Evolutionary conservation across 2,329 filamentous ascomycete species (phyloP).

Genomic region (Ophiosphaerella korrae): DNA sequence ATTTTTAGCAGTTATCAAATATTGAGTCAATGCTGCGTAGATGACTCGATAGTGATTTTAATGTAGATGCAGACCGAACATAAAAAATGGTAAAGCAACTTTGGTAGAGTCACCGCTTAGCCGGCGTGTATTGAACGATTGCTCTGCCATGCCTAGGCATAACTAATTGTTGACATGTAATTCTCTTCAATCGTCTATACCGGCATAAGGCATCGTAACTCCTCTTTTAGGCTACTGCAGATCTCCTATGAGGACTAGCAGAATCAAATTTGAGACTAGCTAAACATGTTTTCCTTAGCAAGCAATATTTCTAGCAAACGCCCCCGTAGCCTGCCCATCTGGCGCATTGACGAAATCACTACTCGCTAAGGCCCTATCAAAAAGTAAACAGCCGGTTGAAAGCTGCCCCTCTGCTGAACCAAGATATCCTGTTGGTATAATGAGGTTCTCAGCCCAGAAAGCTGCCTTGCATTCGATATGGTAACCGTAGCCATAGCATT

Average conservation of each 20-base stretch:
- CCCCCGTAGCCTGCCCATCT: constrained; percentile 36
- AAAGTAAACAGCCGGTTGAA: constrained; percentile 46
- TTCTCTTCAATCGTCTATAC: too few species aligned
- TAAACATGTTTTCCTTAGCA: constrained; percentile 22
- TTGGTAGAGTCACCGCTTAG: too few species aligned
- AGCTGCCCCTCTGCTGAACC: constrained; percentile 37
- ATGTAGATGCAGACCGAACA: too few species aligned
- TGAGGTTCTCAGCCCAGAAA: constrained; percentile 47
- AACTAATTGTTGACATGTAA: too few species aligned
- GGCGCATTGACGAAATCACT: constrained; percentile 38
- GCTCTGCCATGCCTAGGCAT: too few species aligned
- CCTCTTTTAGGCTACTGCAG: too few species aligned
- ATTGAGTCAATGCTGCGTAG: too few species aligned
- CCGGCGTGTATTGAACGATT: too few species aligned
- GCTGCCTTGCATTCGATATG: constrained; percentile 42
- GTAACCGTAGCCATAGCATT: constrained; percentile 50
- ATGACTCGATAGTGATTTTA: too few species aligned
- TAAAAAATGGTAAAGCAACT: too few species aligned
- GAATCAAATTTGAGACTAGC: neutral
- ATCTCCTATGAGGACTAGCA: neutral
- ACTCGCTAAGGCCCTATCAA: constrained; percentile 26
- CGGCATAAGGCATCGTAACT: too few species aligned
- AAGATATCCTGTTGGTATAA: constrained; percentile 41
- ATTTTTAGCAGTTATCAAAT: too few species aligned
- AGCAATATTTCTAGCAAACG: constrained; percentile 39